Evolutionary conservation across 192 early-diverging fungal species (phyloP).

Genomic region (Backusella circina): DNA sequence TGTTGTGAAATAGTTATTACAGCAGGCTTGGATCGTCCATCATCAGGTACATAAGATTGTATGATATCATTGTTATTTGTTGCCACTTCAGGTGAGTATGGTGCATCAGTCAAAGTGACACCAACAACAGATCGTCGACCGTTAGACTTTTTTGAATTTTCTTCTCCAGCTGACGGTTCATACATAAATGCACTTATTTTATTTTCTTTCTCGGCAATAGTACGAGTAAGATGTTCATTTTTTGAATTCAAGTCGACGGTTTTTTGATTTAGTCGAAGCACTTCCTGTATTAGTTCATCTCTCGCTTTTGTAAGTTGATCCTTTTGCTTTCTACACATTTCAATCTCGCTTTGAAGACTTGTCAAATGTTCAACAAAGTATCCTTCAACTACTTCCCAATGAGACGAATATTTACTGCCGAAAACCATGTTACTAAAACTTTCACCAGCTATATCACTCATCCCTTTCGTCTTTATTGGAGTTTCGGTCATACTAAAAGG

Average conservation of each 20-base stretch:
- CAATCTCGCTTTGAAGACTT: background rate
- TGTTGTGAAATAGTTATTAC: background rate
- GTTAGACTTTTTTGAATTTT: background rate
- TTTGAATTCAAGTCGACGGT: background rate
- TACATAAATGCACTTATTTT: constrained; percentile 15
- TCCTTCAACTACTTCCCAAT: background rate
- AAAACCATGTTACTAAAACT: background rate
- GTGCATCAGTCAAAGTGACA: background rate
- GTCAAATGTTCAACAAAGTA: background rate
- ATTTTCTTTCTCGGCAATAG: constrained; percentile 10
- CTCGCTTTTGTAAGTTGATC: background rate
- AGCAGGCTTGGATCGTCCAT: background rate
- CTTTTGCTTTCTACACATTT: background rate
- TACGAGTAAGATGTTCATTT: background rate
- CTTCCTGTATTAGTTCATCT: constrained; percentile 3
- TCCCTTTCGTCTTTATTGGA: background rate
- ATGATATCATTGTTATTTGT: constrained; percentile 1
- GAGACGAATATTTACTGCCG: background rate
- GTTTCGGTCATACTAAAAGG: background rate
- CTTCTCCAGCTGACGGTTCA: background rate
- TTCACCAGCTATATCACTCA: background rate
- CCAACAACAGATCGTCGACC: background rate
- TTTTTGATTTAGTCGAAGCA: constrained; percentile 3
- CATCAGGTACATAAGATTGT: background rate
- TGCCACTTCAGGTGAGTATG: background rate